Conservation (phyloP, 768 basidiomycete species). For the Leccinum uliginosum region DNA sequence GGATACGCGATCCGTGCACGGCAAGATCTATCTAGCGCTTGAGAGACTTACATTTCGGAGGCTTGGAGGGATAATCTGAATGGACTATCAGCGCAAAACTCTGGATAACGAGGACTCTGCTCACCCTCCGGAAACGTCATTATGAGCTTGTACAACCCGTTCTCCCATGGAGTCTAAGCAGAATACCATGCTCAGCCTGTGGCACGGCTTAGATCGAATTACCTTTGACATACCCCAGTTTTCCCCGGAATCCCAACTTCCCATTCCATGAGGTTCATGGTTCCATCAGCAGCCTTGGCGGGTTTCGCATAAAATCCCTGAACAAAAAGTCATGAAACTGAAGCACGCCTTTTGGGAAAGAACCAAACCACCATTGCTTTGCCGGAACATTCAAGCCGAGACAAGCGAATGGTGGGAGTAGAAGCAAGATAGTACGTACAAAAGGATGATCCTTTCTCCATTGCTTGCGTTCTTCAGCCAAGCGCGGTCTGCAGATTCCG, state of each 20-base stretch:
- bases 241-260: constrained; percentile 99
- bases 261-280: constrained; percentile 97
- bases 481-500: constrained; percentile 87
- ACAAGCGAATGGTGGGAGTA: constrained; percentile 1
- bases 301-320: constrained; percentile 99
- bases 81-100: constrained; percentile 10
- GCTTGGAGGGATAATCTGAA: constrained; percentile 90
- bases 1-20: constrained; percentile 12
- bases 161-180: constrained; percentile 90
- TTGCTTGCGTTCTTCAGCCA: constrained; percentile 96
- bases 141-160: constrained; percentile 86
- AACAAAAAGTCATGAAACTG: constrained; percentile 1
- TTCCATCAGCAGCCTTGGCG: constrained; percentile 82
- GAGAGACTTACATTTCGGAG: constrained; percentile 74
- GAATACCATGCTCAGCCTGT: constrained; percentile 12
- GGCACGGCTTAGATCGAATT: constrained; percentile 6
- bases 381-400: background rate
- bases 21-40: background rate
- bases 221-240: constrained; percentile 55
- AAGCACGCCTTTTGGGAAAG: background rate
- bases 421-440: constrained; percentile 48
- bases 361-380: background rate
- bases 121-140: constrained; percentile 97
- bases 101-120: constrained; percentile 2
- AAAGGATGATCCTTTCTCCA: constrained; percentile 99